Conservation (phyloP, 331 rosid species). For the Pyrus hybrid region DNA sequence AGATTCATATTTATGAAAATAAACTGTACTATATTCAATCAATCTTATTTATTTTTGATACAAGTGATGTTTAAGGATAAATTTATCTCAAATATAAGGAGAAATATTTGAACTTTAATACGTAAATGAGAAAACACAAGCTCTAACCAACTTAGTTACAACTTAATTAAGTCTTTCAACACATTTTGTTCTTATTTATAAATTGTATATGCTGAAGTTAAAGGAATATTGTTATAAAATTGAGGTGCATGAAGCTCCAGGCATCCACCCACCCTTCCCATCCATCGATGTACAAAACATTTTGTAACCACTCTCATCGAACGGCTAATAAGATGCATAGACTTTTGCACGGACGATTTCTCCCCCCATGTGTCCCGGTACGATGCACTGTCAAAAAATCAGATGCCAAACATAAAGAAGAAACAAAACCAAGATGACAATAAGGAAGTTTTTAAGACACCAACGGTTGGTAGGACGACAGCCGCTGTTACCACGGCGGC, state of each 20-base stretch:
- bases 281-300: not conserved
- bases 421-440: not conserved
- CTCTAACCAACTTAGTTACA: no score
- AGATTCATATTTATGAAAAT: not conserved
- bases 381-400: not conserved
- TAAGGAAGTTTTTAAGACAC: not conserved
- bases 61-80: no score
- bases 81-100: no score
- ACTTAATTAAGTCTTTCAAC: no score
- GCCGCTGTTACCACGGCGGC: not conserved
- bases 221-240: not conserved
- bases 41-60: no score
- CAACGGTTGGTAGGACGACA: not conserved
- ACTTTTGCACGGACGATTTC: not conserved
- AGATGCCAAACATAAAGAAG: not conserved
- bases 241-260: not conserved
- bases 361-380: not conserved
- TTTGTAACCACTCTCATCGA: not conserved
- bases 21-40: no score
- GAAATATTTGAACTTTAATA: no score
- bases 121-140: no score
- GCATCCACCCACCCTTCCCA: not conserved
- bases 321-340: not conserved
- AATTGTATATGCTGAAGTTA: not conserved
- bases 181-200: not conserved